Evolutionary conservation across 75 land plant genomes (phyloP).

Genomic region (Chamaecyparis obtusa): DNA sequence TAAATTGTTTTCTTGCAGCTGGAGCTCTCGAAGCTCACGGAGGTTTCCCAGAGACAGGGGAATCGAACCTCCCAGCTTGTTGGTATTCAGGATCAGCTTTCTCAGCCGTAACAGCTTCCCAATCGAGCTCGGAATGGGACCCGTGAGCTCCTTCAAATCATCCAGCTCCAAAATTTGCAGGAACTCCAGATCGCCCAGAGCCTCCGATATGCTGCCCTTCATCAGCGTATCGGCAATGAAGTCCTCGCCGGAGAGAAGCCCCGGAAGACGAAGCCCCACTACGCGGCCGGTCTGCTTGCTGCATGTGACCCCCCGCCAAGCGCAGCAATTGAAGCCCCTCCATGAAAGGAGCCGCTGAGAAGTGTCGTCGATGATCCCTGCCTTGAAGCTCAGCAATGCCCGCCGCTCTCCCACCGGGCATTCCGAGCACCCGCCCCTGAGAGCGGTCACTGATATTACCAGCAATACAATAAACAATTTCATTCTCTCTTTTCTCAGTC

Average conservation of each 20-base stretch:
- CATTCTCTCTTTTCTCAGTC: background rate
- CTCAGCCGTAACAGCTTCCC: slow-evolving; percentile 35
- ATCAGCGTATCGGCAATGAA: slow-evolving; percentile 27
- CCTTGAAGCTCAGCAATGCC: slow-evolving; percentile 42
- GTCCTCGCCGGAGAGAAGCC: slow-evolving; percentile 21
- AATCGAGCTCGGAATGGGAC: slow-evolving; percentile 45
- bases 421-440: background rate
- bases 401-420: slow-evolving; percentile 16
- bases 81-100: slow-evolving; percentile 53
- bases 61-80: slow-evolving; percentile 56
- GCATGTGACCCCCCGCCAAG: slow-evolving; percentile 53
- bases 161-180: slow-evolving; percentile 50
- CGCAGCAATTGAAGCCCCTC: slow-evolving; percentile 24
- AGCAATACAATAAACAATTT: background rate
- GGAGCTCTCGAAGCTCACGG: slow-evolving; percentile 30
- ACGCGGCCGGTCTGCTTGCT: slow-evolving; percentile 33
- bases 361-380: slow-evolving; percentile 33
- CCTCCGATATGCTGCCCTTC: slow-evolving; percentile 43
- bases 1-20: slow-evolving; percentile 47
- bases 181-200: slow-evolving; percentile 37
- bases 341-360: slow-evolving; percentile 31
- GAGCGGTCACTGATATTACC: background rate
- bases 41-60: slow-evolving; percentile 42
- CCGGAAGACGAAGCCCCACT: slow-evolving; percentile 32
- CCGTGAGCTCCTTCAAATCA: slow-evolving; percentile 33